Percentiles rank a stretch among this genome's conserved stretches.
phyloP scores from a whole-genome alignment of 805 yeast species.

The Candida andamanensis region DNA sequence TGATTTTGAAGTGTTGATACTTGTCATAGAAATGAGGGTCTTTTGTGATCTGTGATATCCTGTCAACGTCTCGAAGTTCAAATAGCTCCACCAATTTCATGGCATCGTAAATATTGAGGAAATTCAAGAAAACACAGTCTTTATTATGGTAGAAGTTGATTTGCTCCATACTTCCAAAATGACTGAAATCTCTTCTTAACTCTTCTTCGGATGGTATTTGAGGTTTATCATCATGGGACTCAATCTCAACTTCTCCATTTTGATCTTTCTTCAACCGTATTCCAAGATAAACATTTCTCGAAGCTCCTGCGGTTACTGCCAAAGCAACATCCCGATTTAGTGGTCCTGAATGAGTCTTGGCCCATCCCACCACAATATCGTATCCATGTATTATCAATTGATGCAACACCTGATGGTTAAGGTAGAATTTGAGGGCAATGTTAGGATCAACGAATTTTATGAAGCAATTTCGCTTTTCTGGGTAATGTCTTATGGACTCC shows the following conservation, averaged over 20 bases:
- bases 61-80: slow-evolving; percentile 25
- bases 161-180: slow-evolving; percentile 72
- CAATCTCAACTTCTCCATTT: slow-evolving; percentile 8
- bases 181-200: slow-evolving; percentile 54
- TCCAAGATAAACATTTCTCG: slow-evolving; percentile 74
- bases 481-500: slow-evolving; percentile 50
- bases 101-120: slow-evolving; percentile 57
- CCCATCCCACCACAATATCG: slow-evolving; percentile 68
- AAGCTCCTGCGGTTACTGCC: slow-evolving; percentile 70
- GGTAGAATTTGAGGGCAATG: slow-evolving; percentile 63
- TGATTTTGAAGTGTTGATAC: slow-evolving; percentile 53
- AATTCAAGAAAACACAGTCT: slow-evolving; percentile 73
- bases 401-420: slow-evolving; percentile 50
- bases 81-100: slow-evolving; percentile 60
- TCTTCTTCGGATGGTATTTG: slow-evolving; percentile 38
- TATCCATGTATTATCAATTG: slow-evolving; percentile 59
- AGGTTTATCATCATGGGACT: slow-evolving; percentile 9
- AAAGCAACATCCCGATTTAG: slow-evolving; percentile 48
- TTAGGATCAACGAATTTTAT: slow-evolving; percentile 62
- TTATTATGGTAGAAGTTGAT: slow-evolving; percentile 65
- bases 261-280: slow-evolving; percentile 31
- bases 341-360: slow-evolving; percentile 59
- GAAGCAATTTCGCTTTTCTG: slow-evolving; percentile 57
- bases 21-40: slow-evolving; percentile 30
- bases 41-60: slow-evolving; percentile 33